These are phyloP conservation scores for Biscutella laevigata DNA, from an alignment of 441 rosid genomes.

Conservation along the genomic window DNA sequence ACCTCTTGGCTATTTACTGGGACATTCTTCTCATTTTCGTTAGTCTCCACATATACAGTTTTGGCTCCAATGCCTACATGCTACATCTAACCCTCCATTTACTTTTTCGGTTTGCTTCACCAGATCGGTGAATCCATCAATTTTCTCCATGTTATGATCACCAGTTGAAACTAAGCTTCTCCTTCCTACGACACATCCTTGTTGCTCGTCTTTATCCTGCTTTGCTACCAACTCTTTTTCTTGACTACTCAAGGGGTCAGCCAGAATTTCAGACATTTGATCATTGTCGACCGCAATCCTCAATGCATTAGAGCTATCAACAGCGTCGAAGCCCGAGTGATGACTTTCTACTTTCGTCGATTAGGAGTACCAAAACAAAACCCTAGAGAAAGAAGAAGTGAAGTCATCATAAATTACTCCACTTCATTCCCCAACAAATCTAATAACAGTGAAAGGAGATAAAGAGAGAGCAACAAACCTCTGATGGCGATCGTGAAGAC, in stretches of 20 bases:
- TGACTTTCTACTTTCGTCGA: slow-evolving; percentile 29
- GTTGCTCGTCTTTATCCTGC: slow-evolving; percentile 12
- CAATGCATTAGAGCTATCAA: slow-evolving; percentile 9
- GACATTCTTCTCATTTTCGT: slow-evolving; percentile 14
- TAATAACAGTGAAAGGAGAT: not conserved
- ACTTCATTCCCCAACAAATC: not conserved
- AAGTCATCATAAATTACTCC: slow-evolving; percentile 5
- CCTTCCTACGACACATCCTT: too few relatives aligned
- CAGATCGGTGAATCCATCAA: slow-evolving; percentile 3
- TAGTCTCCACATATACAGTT: slow-evolving; percentile 14
- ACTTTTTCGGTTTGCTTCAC: slow-evolving; percentile 24
- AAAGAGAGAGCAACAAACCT: slow-evolving; percentile 7
- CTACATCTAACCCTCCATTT: slow-evolving; percentile 18
- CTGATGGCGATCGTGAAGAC: slow-evolving; percentile 6
- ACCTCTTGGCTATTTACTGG: slow-evolving; percentile 17
- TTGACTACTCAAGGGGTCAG: slow-evolving; percentile 17
- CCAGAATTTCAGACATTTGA: slow-evolving; percentile 32
- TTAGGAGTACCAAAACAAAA: slow-evolving; percentile 21
- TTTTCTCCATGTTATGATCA: slow-evolving; percentile 1
- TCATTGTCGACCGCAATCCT: slow-evolving; percentile 1
- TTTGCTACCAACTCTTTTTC: slow-evolving; percentile 19
- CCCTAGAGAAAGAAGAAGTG: slow-evolving; percentile 10
- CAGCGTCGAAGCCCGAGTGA: slow-evolving; percentile 36
- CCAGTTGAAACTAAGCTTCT: slow-evolving; percentile 12
- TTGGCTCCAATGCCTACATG: slow-evolving; percentile 24